Base-by-base conservation (phyloP, 371 early-diverging fungal genomes). In the Mucor circinelloides region DNA sequence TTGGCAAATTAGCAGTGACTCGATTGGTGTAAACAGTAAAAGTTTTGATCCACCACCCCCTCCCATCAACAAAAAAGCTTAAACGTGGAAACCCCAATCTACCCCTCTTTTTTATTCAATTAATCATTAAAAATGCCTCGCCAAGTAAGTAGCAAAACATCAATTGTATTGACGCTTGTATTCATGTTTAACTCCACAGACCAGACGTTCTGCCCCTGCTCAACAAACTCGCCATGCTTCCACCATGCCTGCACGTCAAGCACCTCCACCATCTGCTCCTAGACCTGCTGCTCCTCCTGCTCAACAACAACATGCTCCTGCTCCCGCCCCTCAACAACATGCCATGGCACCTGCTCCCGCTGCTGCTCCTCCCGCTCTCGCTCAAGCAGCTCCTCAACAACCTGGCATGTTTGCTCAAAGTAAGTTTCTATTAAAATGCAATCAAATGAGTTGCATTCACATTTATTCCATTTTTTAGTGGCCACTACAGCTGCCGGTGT, bases 401-500 rank as follows among this genome's bases (percentile, higher is more conserved):
- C 89, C 87, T 57, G 88, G 96, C 59, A 71, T 96, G 56, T 91
- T 95, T 75, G 93, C 90, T 52, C 92, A 94, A 68, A 80, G 80
- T 81, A 75, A 73, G 67, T 50, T 42, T 27, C 13, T 12, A 50
- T 19, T 3, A 54, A 30, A 28, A 28, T 17, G 30, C 2, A 28
- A 38, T 48, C 50, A 17, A 42, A 21, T 28, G 36, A 56, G 28
- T 48, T 57, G 48, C 23, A 31, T 30, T 15, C 13, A 54, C 5
- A 55, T 25, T 59, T 25, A 48, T 5, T 36, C 1, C 2, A 5
- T 60, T 32, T 42, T 60, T 55, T 63, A 78, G 78, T 95, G 93
- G 96, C 95, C 21, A 82, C 94, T 19, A 96, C 95, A 25, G 97
- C 96, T 42, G 97, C 93, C 60, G 95, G 95, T 81, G 95, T 96